A percentile compares a stretch with the other conserved stretches of the same genome.
Evolutionary conservation across 352 stramenopile species (phyloP).

Genomic region (Globisporangium yorkense): DNA sequence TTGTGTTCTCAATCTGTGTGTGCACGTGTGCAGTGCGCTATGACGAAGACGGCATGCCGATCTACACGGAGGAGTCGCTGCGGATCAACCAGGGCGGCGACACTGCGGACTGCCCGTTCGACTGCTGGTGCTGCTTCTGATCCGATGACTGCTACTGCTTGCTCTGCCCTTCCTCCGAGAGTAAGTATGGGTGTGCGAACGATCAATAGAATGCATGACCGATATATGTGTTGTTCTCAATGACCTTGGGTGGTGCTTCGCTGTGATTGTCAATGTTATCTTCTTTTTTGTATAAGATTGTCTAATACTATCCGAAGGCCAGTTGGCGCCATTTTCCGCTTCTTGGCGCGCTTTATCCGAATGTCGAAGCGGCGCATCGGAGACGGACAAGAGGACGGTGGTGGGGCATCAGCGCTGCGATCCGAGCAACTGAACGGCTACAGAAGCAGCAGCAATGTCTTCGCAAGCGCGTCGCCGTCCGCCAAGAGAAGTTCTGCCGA

Average conservation of each 20-base stretch:
- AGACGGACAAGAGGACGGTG: not conserved
- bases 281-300: not conserved
- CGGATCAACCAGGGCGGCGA: constrained; percentile 79
- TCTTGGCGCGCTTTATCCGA: not conserved
- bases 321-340: not conserved
- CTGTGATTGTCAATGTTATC: not conserved
- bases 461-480: not conserved
- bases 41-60: constrained; percentile 79
- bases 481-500: not conserved
- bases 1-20: constrained; percentile 4
- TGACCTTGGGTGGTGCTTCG: not conserved
- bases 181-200: not conserved
- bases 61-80: constrained; percentile 82
- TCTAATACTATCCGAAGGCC: not conserved
- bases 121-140: constrained; percentile 90
- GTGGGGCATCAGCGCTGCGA: not conserved
- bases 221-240: not conserved
- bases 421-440: not conserved
- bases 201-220: not conserved
- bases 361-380: not conserved
- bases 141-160: not conserved
- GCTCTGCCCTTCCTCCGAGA: too few species aligned
- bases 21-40: constrained; percentile 52
- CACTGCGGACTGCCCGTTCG: constrained; percentile 85
- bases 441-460: not conserved